Conservation (phyloP, 495 filamentous ascomycete species). For the Barbatosphaeria neglecta region DNA sequence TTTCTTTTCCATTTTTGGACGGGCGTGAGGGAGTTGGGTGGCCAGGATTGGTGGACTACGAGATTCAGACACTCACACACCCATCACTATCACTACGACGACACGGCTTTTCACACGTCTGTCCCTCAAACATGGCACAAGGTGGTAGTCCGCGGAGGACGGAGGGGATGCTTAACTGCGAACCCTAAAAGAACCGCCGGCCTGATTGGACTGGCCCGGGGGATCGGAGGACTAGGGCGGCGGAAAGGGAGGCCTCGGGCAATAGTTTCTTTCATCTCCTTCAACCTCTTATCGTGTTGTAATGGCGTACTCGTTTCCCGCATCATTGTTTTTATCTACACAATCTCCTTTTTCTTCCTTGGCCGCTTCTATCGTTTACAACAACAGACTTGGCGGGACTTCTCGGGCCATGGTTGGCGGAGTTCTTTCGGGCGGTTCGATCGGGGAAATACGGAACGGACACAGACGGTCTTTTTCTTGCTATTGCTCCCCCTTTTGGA, state of each 20-base stretch:
- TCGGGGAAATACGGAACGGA: neutral
- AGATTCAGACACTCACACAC: too few species aligned
- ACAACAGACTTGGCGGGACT: neutral
- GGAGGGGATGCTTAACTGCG: neutral
- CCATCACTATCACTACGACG: too few species aligned
- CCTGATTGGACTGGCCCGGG: neutral
- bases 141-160: too few species aligned
- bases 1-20: too few species aligned
- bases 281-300: neutral
- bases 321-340: neutral
- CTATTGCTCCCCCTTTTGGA: too few species aligned
- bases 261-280: neutral
- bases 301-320: neutral
- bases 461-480: neutral
- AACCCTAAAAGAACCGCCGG: neutral
- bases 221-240: neutral
- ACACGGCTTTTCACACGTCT: neutral
- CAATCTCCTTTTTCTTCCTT: neutral
- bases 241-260: neutral
- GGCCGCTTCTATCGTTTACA: neutral
- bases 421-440: neutral
- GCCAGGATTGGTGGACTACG: neutral
- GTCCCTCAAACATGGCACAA: neutral
- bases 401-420: neutral
- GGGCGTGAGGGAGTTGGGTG: neutral